phyloP scores from a whole-genome alignment of 495 filamentous ascomycete species.

The Mytilinidion resinicola region DNA sequence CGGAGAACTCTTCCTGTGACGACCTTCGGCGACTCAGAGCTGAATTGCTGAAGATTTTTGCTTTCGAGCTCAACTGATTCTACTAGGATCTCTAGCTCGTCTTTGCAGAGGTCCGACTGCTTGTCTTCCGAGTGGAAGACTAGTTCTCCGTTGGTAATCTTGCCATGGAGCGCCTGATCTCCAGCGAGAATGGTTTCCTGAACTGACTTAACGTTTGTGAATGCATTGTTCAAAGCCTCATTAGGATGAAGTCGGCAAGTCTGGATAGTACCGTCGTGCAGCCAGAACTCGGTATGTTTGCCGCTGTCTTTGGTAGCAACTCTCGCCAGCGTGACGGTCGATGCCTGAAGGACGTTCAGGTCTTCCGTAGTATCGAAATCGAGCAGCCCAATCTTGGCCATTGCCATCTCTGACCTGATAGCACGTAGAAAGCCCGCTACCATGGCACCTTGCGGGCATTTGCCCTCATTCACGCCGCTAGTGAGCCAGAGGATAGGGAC shows the following conservation, averaged over 20 bases:
- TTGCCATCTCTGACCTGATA: background rate
- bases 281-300: conserved; percentile 27
- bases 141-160: background rate
- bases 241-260: conserved; percentile 17
- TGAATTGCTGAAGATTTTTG: background rate
- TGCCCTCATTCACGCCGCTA: conserved; percentile 3
- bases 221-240: background rate
- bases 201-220: background rate
- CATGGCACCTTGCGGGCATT: background rate
- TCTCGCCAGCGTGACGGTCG: conserved; percentile 2
- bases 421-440: conserved; percentile 1
- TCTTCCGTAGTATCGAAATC: background rate
- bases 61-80: background rate
- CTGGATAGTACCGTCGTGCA: conserved; percentile 21
- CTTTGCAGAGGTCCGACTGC: background rate
- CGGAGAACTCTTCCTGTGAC: background rate
- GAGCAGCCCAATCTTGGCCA: conserved; percentile 1
- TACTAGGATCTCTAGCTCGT: background rate
- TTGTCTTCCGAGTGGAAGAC: background rate
- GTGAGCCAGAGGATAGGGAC: conserved; percentile 5
- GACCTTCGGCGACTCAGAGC: background rate
- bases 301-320: conserved; percentile 21
- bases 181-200: background rate
- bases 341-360: background rate
- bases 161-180: background rate